Conservation (phyloP, 331 rosid species). For the Quercus phellos region DNA sequence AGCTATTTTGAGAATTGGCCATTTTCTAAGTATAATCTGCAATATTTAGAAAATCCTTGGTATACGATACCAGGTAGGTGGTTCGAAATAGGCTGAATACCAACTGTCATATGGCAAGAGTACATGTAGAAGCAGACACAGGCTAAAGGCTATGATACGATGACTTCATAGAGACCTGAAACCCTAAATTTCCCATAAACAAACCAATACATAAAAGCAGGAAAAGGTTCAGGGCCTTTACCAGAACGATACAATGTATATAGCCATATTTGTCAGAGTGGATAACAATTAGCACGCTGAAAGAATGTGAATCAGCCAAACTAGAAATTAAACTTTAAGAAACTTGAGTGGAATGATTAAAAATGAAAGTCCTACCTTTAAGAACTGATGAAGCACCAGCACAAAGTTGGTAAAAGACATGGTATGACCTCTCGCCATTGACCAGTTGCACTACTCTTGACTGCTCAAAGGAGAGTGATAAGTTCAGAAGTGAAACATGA, state of each 20-base stretch:
- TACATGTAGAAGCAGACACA: not conserved
- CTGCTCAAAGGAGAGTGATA: conserved; percentile 44
- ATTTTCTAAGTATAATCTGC: not conserved
- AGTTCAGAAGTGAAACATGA: conserved; percentile 30
- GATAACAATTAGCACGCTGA: not conserved
- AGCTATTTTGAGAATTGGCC: not conserved
- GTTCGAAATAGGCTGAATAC: not conserved
- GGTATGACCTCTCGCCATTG: conserved; percentile 76
- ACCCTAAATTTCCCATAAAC: not conserved
- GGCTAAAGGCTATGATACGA: not conserved
- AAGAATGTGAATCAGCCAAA: not conserved
- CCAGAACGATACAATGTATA: not conserved
- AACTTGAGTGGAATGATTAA: conserved; percentile 4
- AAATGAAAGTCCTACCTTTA: conserved; percentile 51
- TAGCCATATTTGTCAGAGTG: not conserved
- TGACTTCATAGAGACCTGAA: not conserved
- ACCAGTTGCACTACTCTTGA: conserved; percentile 83
- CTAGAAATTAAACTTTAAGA: conserved; percentile 1
- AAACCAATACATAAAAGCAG: not conserved
- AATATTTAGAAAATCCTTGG: not conserved
- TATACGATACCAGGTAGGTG: not conserved
- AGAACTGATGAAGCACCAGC: conserved; percentile 73
- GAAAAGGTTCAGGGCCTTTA: not conserved
- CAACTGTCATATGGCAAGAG: not conserved
- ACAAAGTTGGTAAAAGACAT: conserved; percentile 93